Evolutionary conservation across 2,329 filamentous ascomycete genomes (phyloP), one percentile per base, ranked within the genome.

Genomic region (Trichophyton equinum): DNA sequence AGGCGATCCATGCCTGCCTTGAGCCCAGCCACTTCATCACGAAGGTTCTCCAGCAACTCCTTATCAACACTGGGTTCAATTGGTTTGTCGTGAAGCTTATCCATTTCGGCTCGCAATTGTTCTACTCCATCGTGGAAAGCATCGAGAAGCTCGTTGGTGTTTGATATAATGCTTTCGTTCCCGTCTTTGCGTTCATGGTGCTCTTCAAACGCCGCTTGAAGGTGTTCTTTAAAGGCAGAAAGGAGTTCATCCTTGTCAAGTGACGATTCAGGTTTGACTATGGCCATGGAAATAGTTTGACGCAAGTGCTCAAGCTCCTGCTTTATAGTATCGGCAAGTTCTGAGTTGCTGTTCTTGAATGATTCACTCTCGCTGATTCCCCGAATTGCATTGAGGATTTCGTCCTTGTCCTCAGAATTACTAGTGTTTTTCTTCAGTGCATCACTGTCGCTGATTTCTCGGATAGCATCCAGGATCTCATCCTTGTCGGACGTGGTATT

Each of bases 31-130:
- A 97, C 78, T 0, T 91, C 91, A n/a, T 85, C 81, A 71, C 88
- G 95, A 61, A 97, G 80, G 0, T 89, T 89, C 62, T 96, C 89
- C 0, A 96, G 79, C 59, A 96, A 91, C 73, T 96, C 91, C 65
- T 95, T 89, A 62, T 88, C 92, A 61, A 89, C 85, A 0, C 87
- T 91, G 73, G 92, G 81, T 67, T 95, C 91, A 0, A 84, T 78
- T 4, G 91, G 88, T 74, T 90, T 94, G 70, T 92, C 85, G 22
- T 84, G 79, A 15, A 94, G 80, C 68, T 86, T 86, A 64, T 82
- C 78, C 57, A 96, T 82, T 66, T 96, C 91, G 15, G 82, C 79
- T 4, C 89, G 83, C 38, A 96, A 80, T 49, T 81, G 82, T 63
- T 88, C 87, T 42, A 96, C 80, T 1, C 91, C 89, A 56, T 85